These are phyloP conservation scores for Exophiala dermatitidis DNA, from an alignment of 2,329 filamentous ascomycete genomes.

Conservation along the genomic window DNA sequence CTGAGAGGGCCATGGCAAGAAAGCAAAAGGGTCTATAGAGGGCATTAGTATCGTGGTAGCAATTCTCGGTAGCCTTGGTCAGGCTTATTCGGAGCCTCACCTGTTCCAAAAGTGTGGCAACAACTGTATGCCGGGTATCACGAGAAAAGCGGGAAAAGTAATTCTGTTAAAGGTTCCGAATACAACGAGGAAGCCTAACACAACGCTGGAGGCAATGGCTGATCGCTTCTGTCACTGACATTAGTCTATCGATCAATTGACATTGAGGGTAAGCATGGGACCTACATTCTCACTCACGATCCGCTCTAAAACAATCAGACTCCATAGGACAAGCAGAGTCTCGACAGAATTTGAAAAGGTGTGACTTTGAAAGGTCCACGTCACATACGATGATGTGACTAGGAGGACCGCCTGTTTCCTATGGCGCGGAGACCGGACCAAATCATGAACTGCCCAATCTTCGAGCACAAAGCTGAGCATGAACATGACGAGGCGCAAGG, in stretches of 20 bases:
- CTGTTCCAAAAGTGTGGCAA: slow-evolving; percentile 78
- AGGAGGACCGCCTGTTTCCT: slow-evolving; percentile 70
- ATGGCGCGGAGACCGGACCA: slow-evolving; percentile 66
- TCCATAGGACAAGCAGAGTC: slow-evolving; percentile 88
- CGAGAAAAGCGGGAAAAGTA: slow-evolving; percentile 87
- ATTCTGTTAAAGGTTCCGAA: slow-evolving; percentile 94
- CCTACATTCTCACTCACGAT: slow-evolving; percentile 71
- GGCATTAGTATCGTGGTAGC: background rate
- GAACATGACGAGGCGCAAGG: slow-evolving; percentile 84
- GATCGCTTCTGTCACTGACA: slow-evolving; percentile 55
- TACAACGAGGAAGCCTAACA: slow-evolving; percentile 73
- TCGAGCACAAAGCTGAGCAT: slow-evolving; percentile 90
- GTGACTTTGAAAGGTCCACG: slow-evolving; percentile 97
- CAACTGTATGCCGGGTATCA: slow-evolving; percentile 75
- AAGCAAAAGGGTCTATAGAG: slow-evolving; percentile 50
- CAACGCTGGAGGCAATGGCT: slow-evolving; percentile 65
- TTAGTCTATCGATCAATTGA: background rate
- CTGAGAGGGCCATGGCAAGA: slow-evolving; percentile 57
- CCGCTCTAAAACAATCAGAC: slow-evolving; percentile 80
- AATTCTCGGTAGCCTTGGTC: background rate
- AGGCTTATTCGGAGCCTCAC: slow-evolving; percentile 42
- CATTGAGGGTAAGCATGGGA: slow-evolving; percentile 10
- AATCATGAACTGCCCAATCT: slow-evolving; percentile 93
- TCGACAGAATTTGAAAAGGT: slow-evolving; percentile 98
- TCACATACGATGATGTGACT: slow-evolving; percentile 93